phyloP scores from a whole-genome alignment of 306 rosid species.

The Vigna radiata region DNA sequence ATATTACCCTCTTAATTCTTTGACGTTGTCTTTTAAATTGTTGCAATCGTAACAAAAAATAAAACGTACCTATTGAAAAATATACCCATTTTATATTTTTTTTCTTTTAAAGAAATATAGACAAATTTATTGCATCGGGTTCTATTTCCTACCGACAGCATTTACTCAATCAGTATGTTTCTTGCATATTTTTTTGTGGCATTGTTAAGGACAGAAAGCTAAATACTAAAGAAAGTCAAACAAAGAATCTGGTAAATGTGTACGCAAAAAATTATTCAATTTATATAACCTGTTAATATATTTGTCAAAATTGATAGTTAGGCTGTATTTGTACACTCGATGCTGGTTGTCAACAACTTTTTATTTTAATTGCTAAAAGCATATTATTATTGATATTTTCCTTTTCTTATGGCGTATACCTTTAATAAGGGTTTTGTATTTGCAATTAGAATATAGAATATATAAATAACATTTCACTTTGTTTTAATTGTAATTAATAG shows the following conservation, averaged over 20 bases:
- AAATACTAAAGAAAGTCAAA: not conserved
- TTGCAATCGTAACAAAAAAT: too few relatives aligned
- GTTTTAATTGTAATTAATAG: not conserved
- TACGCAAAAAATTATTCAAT: slow-evolving; percentile 1
- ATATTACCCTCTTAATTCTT: too few relatives aligned
- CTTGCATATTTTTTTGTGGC: too few relatives aligned
- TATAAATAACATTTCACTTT: not conserved
- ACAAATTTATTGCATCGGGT: too few relatives aligned
- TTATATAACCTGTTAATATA: not conserved
- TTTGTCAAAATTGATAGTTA: not conserved
- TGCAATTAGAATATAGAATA: not conserved
- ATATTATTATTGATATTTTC: slow-evolving; percentile 8
- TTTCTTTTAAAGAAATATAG: too few relatives aligned
- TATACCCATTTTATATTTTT: too few relatives aligned
- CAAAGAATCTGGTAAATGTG: slow-evolving; percentile 20
- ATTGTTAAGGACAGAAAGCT: too few relatives aligned
- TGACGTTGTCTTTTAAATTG: too few relatives aligned
- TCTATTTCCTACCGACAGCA: too few relatives aligned
- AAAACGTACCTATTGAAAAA: too few relatives aligned
- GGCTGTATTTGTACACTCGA: not conserved
- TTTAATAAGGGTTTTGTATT: not conserved
- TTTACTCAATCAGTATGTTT: too few relatives aligned
- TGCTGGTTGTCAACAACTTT: slow-evolving; percentile 1
- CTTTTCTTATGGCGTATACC: not conserved
- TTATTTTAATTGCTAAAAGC: not conserved